phyloP scores from a whole-genome alignment of 768 basidiomycete species.

The Amanita fuliginea region DNA sequence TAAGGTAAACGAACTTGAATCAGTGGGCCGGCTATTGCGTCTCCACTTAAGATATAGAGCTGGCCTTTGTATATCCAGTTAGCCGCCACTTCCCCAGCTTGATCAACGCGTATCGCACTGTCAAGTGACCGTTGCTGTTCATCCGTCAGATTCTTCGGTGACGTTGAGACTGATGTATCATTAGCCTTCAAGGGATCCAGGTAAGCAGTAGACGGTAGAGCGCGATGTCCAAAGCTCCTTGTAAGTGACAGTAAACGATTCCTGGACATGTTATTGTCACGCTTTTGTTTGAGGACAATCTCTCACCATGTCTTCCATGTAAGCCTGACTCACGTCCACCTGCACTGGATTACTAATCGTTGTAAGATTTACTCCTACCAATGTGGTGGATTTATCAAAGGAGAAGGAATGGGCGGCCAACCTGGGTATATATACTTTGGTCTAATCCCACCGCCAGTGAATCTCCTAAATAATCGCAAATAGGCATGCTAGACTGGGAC shows the following conservation, averaged over 20 bases:
- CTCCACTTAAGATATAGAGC: constrained; percentile 54
- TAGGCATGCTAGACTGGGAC: constrained; percentile 80
- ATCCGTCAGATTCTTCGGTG: constrained; percentile 40
- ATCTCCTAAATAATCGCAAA: not conserved
- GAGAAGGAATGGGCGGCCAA: constrained; percentile 65
- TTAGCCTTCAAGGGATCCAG: not conserved
- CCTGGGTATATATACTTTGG: constrained; percentile 35
- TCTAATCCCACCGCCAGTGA: not conserved
- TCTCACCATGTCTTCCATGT: constrained; percentile 31
- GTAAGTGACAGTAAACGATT: not conserved
- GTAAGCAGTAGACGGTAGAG: not conserved
- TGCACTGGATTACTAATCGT: not conserved
- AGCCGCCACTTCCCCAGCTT: constrained; percentile 91
- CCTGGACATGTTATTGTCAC: not conserved
- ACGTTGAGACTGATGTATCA: constrained; percentile 29
- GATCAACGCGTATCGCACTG: constrained; percentile 78
- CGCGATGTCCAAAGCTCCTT: not conserved
- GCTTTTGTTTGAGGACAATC: not conserved
- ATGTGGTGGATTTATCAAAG: constrained; percentile 46
- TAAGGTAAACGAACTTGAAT: constrained; percentile 50
- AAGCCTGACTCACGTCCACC: constrained; percentile 9
- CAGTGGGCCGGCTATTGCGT: constrained; percentile 44
- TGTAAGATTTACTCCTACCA: constrained; percentile 46
- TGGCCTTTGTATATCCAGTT: constrained; percentile 96
- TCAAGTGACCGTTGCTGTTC: constrained; percentile 43